Evolutionary conservation across 163 green algal species (phyloP), one percentile per base, ranked within the genome.

Genomic region (Prototheca wickerhamii): DNA sequence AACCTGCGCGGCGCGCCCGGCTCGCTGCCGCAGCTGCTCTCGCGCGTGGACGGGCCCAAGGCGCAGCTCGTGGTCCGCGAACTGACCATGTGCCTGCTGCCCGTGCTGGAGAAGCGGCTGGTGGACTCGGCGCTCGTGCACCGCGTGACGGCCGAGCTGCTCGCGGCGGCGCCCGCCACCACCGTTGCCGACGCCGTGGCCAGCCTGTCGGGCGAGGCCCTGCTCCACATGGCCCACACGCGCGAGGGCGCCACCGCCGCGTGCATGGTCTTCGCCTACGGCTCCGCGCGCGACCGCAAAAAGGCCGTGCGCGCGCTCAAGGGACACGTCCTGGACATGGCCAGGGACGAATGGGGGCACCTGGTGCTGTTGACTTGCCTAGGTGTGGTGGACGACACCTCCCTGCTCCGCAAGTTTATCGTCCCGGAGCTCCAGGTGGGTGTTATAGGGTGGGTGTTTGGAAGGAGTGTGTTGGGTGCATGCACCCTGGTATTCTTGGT

Each of bases 151-250:
- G 68, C 77, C 31, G 88, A 95, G 64, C 93, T 89, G 69, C 73
- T 96, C 33, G 73, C 83, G 37, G 75, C 68, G 21, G 79, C 82
- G 17, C 81, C 85, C 4, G 58, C 72, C 8, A 64, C 68, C 1
- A 69, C 77, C 10, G 79, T 94, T 64, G 65, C 61, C 5, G 87
- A 95, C 37, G 76, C 78, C 7, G 79, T 92, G 21, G 80, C 92
- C 64, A 85, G 74, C 33, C 63, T 96, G 57, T 74, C 68, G 0
- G 87, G 87, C 21, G 80, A 86, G 31, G 69, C 76, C 2, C 68
- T 93, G 56, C 68, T 96, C 64, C 87, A 87, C 65, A 91, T 95
- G 78, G 85, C 93, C 72, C 89, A 96, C 78, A 95, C 89, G 23
- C 83, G 84, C 46, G 79, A 92, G 4, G 89, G 89, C 31, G 81